Evolutionary conservation across 1,284 basidiomycete genomes (phyloP).

Genomic region (Psilocybe mexicana): DNA sequence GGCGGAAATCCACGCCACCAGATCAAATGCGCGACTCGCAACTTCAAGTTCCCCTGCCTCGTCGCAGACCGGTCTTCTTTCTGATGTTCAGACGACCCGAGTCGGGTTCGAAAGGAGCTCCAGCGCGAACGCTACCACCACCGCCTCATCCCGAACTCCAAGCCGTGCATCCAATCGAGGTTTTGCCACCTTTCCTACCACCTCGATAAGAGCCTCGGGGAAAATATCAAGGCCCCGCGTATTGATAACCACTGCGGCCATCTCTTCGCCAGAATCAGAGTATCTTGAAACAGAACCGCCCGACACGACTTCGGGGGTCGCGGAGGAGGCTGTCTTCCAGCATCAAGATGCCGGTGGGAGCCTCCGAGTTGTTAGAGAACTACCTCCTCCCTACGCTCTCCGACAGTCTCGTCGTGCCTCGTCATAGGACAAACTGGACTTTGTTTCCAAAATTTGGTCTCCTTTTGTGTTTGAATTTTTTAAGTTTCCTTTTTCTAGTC

Average conservation of each 20-base stretch:
- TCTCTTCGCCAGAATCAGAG: conserved; percentile 15
- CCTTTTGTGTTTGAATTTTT: neutral
- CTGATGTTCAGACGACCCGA: neutral
- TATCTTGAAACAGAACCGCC: conserved; percentile 8
- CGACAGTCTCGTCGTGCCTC: conserved; percentile 1
- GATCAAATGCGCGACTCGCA: neutral
- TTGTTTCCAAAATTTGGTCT: neutral
- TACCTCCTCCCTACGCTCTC: conserved; percentile 31
- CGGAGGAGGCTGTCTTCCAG: conserved; percentile 19
- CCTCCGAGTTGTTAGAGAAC: conserved; percentile 20
- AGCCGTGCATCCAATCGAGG: conserved; percentile 9
- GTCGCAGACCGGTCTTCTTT: neutral
- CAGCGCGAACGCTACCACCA: neutral
- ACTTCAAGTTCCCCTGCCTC: conserved; percentile 1
- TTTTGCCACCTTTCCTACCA: conserved; percentile 23
- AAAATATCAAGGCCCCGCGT: conserved; percentile 13
- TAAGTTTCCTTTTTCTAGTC: neutral
- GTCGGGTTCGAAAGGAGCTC: neutral
- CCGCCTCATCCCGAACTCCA: neutral
- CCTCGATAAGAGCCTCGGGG: conserved; percentile 20
- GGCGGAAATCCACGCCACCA: neutral
- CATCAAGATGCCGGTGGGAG: conserved; percentile 26
- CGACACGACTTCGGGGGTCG: conserved; percentile 15
- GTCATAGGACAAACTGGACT: neutral
- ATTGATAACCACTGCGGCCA: neutral